phyloP scores from a whole-genome alignment of 2,329 filamentous ascomycete species.

The Botrytis paeoniae region DNA sequence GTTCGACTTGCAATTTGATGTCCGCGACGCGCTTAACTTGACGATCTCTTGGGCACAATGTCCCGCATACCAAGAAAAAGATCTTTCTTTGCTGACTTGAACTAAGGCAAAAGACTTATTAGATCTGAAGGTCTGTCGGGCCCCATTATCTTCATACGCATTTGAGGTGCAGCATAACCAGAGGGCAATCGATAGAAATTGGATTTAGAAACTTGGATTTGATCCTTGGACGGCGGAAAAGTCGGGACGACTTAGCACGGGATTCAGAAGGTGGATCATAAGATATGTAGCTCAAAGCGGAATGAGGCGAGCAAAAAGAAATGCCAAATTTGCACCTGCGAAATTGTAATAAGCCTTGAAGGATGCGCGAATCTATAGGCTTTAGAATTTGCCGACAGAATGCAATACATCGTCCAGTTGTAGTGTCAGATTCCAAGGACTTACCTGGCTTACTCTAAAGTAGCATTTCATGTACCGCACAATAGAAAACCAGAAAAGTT shows the following conservation, averaged over 20 bases:
- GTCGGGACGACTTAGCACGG: too few species aligned
- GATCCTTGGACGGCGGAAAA: neutral
- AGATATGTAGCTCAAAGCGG: neutral
- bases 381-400: neutral
- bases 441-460: neutral
- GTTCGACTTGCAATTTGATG: neutral
- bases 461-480: neutral
- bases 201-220: neutral
- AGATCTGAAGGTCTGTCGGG: neutral
- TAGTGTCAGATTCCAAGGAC: neutral
- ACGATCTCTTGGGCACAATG: neutral
- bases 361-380: too few species aligned
- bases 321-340: neutral
- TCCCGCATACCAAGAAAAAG: neutral
- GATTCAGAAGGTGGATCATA: accelerated
- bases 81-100: neutral
- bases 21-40: neutral
- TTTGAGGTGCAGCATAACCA: neutral
- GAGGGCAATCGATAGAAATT: accelerated
- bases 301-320: neutral
- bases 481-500: neutral
- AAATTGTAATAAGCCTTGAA: neutral
- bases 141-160: neutral
- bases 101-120: neutral
- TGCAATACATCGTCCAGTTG: neutral